These are phyloP conservation scores for Fraxinus latifolia DNA, from an alignment of 305 asterid genomes.

Conservation along the genomic window DNA sequence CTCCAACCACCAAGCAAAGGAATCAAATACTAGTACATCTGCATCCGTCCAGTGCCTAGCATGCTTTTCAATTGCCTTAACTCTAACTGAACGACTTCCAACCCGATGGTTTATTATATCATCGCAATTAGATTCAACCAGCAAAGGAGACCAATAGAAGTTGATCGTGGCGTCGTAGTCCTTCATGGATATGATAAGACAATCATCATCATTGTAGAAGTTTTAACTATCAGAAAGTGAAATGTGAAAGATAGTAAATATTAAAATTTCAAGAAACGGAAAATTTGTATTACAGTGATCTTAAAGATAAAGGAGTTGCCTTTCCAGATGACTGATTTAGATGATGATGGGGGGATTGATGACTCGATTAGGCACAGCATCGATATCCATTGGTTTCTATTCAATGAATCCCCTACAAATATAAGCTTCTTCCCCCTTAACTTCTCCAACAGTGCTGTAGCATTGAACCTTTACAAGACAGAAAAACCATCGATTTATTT, in stretches of 20 bases:
- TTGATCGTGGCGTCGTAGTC: conserved; percentile 57
- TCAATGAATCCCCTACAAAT: conserved; percentile 49
- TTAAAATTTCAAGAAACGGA: background rate
- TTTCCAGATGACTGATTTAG: background rate
- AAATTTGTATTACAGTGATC: conserved; percentile 25
- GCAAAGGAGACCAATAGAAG: conserved; percentile 71
- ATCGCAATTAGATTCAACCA: conserved; percentile 76
- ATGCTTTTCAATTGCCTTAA: conserved; percentile 57
- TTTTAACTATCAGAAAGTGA: too few relatives aligned
- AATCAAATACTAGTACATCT: conserved; percentile 58
- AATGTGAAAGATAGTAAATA: too few relatives aligned
- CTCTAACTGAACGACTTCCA: conserved; percentile 30
- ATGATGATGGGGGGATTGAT: conserved; percentile 14
- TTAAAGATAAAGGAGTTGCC: conserved; percentile 26
- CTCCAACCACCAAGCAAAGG: conserved; percentile 69
- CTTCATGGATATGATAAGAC: conserved; percentile 25
- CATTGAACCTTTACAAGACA: conserved; percentile 30
- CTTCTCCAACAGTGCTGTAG: conserved; percentile 37
- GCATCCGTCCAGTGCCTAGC: conserved; percentile 61
- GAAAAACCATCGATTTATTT: background rate
- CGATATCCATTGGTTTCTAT: conserved; percentile 41
- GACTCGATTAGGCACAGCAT: conserved; percentile 47
- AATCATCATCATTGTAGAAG: background rate
- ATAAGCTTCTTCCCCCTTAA: conserved; percentile 38
- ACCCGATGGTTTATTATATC: conserved; percentile 34